Conservation (phyloP, 116 monocot species). For the Phalaenopsis hybrid region DNA sequence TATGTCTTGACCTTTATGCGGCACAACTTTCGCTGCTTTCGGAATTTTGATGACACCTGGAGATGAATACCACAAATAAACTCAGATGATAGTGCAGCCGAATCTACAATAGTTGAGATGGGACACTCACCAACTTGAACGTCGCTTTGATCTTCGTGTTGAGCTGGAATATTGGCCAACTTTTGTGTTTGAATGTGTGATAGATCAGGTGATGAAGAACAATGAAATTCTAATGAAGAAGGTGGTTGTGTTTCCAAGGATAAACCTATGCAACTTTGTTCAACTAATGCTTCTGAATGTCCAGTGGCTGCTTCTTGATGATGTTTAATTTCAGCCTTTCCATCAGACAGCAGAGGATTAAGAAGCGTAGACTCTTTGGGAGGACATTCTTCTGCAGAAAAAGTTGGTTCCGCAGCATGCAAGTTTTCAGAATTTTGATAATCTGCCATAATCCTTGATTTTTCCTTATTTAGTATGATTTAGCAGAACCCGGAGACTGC, state of each 20-base stretch:
- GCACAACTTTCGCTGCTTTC: not conserved
- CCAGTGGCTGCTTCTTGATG: not conserved
- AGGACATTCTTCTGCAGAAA: not conserved
- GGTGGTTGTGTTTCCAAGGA: not conserved
- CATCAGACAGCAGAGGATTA: not conserved
- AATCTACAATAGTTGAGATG: not conserved
- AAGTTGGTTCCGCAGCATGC: not conserved
- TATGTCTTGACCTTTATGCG: not conserved
- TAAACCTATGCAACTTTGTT: not conserved
- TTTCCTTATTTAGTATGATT: not conserved
- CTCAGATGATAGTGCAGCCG: constrained; percentile 1
- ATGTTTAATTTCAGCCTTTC: not conserved
- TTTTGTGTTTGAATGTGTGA: not conserved
- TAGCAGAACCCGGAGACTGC: not conserved
- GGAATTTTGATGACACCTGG: not conserved
- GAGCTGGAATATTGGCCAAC: not conserved
- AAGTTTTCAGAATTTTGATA: not conserved
- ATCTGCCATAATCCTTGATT: constrained; percentile 4
- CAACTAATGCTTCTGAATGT: not conserved
- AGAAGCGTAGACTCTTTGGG: not conserved
- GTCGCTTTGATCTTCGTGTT: not conserved
- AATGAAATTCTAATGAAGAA: not conserved
- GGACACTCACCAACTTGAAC: not conserved
- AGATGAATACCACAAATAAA: not conserved
- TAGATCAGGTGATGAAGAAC: not conserved